Conservation (phyloP, 2,329 filamentous ascomycete species). For the Pseudopithomyces maydicus region DNA sequence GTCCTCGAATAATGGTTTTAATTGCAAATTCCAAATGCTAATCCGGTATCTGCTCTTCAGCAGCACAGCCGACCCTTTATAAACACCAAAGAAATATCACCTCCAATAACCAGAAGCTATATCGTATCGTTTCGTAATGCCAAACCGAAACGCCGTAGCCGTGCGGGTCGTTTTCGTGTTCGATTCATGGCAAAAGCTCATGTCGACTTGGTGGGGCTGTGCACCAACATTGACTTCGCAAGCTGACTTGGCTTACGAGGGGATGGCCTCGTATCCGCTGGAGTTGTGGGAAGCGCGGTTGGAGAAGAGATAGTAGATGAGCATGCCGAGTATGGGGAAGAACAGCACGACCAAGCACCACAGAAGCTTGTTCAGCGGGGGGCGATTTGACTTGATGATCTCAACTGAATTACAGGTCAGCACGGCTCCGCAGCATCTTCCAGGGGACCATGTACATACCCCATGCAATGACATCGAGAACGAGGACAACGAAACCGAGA, state of each 20-base stretch:
- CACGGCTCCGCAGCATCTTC: background rate
- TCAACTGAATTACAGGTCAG: constrained; percentile 56
- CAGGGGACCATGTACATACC: constrained; percentile 52
- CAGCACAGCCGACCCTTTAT: background rate
- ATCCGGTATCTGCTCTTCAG: background rate
- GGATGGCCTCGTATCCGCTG: constrained; percentile 61
- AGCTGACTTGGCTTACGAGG: constrained; percentile 17
- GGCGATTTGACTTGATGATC: constrained; percentile 67
- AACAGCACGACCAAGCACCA: constrained; percentile 69
- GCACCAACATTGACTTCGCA: background rate
- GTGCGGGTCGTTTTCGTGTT: background rate
- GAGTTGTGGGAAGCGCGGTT: constrained; percentile 63
- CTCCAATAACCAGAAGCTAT: background rate
- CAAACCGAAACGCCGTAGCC: background rate
- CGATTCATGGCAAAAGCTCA: background rate
- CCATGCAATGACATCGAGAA: constrained; percentile 67
- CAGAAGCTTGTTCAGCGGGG: constrained; percentile 61
- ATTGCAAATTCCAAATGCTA: background rate
- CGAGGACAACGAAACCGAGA: constrained; percentile 64
- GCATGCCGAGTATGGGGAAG: constrained; percentile 65
- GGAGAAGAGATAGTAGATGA: constrained; percentile 69
- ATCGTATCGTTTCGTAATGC: background rate
- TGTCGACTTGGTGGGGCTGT: background rate
- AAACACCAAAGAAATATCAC: background rate
- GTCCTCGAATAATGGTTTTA: background rate